A percentile compares a stretch with the other conserved stretches of the same genome.
Evolutionary conservation across 169 alveolate genomes (phyloP).

Genomic region (Cyclospora cayetanensis): DNA sequence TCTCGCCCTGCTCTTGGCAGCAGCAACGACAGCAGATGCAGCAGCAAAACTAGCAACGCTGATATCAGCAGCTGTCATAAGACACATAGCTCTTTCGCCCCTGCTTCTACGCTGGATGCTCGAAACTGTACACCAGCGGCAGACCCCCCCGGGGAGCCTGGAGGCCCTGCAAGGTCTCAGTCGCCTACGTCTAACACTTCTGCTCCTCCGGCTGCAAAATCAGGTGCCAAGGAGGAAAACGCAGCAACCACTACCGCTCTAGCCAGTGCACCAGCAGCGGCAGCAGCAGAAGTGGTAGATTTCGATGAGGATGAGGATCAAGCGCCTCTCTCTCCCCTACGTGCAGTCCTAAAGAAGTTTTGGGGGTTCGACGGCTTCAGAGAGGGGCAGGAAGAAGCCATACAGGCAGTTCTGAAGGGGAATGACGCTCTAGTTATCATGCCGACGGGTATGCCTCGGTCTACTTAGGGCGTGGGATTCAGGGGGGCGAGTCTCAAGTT

Average conservation of each 20-base stretch:
- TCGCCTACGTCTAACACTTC: neutral
- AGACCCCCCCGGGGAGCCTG: neutral
- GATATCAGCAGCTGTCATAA: neutral
- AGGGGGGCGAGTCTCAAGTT: neutral
- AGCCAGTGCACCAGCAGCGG: constrained; percentile 22
- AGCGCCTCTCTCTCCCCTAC: constrained; percentile 1
- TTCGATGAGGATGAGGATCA: neutral
- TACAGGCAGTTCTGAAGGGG: constrained; percentile 51
- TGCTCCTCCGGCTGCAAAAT: neutral
- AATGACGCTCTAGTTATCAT: constrained; percentile 88
- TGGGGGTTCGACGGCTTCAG: constrained; percentile 48
- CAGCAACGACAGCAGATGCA: constrained; percentile 22
- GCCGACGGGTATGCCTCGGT: constrained; percentile 83
- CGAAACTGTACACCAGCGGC: neutral
- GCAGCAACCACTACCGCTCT: neutral
- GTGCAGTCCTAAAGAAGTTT: neutral
- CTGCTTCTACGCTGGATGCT: neutral
- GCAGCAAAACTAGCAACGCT: neutral
- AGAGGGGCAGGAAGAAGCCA: constrained; percentile 59
- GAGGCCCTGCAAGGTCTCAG: neutral
- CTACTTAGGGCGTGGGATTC: neutral
- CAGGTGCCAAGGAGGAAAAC: neutral
- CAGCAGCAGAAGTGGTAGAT: neutral
- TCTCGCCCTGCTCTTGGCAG: neutral
- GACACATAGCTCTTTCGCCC: constrained; percentile 2